Conservation (phyloP, 345 rosid genomes). For the Hibiscus mutabilis region DNA sequence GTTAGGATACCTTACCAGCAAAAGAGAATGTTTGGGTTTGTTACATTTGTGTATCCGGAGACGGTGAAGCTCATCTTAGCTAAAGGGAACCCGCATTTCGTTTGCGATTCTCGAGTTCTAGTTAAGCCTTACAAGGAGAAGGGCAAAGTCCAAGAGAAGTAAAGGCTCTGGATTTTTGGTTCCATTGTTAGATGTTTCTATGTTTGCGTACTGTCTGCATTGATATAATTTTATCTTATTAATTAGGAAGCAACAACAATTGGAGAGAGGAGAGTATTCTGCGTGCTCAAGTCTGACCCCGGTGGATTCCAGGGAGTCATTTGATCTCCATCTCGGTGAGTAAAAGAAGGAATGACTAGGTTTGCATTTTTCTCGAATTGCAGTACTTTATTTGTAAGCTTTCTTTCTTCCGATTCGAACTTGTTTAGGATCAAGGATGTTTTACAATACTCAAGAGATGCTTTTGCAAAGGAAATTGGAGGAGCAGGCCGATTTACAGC, state of each 20-base stretch:
- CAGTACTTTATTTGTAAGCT: background rate
- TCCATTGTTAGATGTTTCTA: background rate
- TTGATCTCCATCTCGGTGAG: constrained; percentile 50
- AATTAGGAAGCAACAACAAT: constrained; percentile 46
- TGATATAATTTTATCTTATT: constrained; percentile 9
- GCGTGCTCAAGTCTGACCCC: constrained; percentile 40
- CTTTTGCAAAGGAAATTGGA: constrained; percentile 55
- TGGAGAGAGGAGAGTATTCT: constrained; percentile 52
- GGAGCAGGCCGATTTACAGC: constrained; percentile 74
- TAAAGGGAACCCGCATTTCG: constrained; percentile 71
- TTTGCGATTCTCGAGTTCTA: constrained; percentile 63
- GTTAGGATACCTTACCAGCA: constrained; percentile 73
- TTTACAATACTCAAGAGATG: constrained; percentile 43
- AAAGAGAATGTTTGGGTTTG: constrained; percentile 81
- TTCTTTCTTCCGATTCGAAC: background rate
- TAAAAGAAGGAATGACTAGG: background rate
- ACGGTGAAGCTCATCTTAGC: constrained; percentile 69
- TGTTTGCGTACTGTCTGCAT: background rate
- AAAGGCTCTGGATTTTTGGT: background rate
- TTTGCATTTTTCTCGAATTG: background rate
- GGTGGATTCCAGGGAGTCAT: constrained; percentile 38
- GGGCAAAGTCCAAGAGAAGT: constrained; percentile 61
- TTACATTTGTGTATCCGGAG: constrained; percentile 57
- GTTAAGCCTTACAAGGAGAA: constrained; percentile 80
- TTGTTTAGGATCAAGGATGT: constrained; percentile 41